Percentiles rank a stretch among this genome's conserved stretches.
Evolutionary conservation across 345 rosid species (phyloP).

Genomic region (Abelmoschus esculentus): DNA sequence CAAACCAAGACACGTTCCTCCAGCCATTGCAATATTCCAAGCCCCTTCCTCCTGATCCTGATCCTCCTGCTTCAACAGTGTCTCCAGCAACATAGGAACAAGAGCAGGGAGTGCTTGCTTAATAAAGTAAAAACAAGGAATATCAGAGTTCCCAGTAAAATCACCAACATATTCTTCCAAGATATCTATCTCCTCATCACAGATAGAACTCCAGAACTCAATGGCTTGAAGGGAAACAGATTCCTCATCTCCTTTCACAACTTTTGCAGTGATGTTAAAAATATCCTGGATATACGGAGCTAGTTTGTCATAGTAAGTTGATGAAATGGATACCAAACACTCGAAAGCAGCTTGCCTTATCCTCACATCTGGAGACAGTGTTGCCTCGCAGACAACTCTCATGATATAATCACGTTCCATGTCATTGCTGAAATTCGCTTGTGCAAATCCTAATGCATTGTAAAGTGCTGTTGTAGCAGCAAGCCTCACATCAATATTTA

Average conservation of each 20-base stretch:
- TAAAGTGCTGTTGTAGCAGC: constrained; percentile 57
- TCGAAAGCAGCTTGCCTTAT: constrained; percentile 60
- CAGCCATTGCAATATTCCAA: constrained; percentile 51
- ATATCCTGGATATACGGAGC: constrained; percentile 51
- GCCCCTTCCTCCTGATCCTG: constrained; percentile 69
- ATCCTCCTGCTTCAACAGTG: constrained; percentile 61
- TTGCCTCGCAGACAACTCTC: constrained; percentile 63
- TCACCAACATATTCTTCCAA: constrained; percentile 35
- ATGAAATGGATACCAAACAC: constrained; percentile 61
- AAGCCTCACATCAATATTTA: constrained; percentile 49
- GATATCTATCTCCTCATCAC: constrained; percentile 66
- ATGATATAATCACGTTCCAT: constrained; percentile 67
- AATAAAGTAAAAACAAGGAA: constrained; percentile 34
- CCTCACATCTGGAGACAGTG: constrained; percentile 50
- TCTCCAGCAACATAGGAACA: constrained; percentile 52
- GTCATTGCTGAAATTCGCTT: constrained; percentile 56
- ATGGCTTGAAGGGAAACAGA: constrained; percentile 61
- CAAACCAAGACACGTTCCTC: constrained; percentile 37
- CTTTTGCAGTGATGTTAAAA: constrained; percentile 51
- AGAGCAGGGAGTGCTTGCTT: constrained; percentile 61
- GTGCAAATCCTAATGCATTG: constrained; percentile 58
- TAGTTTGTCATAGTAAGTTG: constrained; percentile 34
- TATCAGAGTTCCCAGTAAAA: constrained; percentile 29
- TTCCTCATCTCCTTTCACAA: constrained; percentile 53
- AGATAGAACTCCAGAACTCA: constrained; percentile 67